phyloP scores from a whole-genome alignment of 164 flowering plant genomes.

The Aristolochia contorta region DNA sequence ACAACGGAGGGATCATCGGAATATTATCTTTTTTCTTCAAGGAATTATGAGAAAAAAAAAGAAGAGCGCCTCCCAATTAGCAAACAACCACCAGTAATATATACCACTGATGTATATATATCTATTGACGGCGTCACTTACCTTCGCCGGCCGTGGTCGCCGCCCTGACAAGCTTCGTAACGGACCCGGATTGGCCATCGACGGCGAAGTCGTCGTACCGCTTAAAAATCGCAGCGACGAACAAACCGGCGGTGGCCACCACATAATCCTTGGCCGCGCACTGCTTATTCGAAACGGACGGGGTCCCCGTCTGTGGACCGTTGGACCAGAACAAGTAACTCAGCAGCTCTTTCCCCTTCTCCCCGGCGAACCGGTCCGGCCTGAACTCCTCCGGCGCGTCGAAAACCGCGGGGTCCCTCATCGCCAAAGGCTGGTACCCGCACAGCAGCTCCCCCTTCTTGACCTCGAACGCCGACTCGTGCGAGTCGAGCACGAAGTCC shows the following conservation, averaged over 20 bases:
- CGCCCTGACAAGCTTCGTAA: slow-evolving; percentile 4
- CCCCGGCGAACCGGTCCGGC: slow-evolving; percentile 47
- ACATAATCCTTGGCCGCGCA: slow-evolving; percentile 75
- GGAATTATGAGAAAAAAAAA: too few relatives aligned
- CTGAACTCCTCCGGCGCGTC: slow-evolving; percentile 55
- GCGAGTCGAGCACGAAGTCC: slow-evolving; percentile 52
- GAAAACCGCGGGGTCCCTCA: slow-evolving; percentile 62
- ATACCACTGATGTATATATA: too few relatives aligned
- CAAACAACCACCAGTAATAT: too few relatives aligned
- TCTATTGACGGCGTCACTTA: neutral
- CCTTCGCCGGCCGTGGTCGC: neutral
- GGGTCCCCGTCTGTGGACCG: slow-evolving; percentile 76
- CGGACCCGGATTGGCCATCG: neutral
- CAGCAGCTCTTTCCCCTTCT: slow-evolving; percentile 46
- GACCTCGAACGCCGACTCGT: slow-evolving; percentile 44
- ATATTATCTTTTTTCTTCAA: too few relatives aligned
- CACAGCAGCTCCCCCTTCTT: slow-evolving; percentile 80
- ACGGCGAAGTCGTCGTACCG: slow-evolving; percentile 49
- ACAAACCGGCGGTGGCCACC: slow-evolving; percentile 40
- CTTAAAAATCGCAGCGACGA: slow-evolving; percentile 47
- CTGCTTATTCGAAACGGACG: slow-evolving; percentile 58
- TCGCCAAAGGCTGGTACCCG: slow-evolving; percentile 65
- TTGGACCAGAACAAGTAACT: slow-evolving; percentile 78
- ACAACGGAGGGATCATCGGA: too few relatives aligned
- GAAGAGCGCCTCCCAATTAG: too few relatives aligned